Base-by-base conservation (phyloP, 306 rosid species). In the Styphnolobium japonicum region DNA sequence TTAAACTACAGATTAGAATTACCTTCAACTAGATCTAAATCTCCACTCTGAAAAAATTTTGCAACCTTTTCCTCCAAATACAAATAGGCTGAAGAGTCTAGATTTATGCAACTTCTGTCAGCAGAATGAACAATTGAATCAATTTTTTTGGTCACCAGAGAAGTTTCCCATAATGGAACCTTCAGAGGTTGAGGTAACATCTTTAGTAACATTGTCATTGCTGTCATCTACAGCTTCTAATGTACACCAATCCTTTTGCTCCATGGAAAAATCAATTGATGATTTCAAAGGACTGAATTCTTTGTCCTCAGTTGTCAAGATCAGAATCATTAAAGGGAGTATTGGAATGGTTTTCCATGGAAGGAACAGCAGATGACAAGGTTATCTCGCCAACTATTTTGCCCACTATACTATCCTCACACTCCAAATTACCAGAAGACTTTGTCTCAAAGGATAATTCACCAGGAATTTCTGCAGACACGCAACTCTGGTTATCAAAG, bases 1-100 rank as follows among this genome's bases (percentile, higher is more conserved):
- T 36, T 57, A 40, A 74, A 49, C 15, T 27, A 66, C 43, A 43
- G 34, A 34, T 57, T 57, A 8, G 10, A 4, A 25, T 49, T 55
- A 88, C 89, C 95, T 68, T 87, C 87, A 64, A 85, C 66, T 18
- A 75, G 81, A 84, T 87, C 95, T 75, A 87, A 71, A 71, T 83
- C 84, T 80, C 92, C 90, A 75, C 80, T 76, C 63, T 71, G 90
- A 71, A 88, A 75, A 71, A 91, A 88, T 21, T 86, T 87, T 80
- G 82, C 87, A 57, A 79, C 92, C 80, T 85, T 91, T 36, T 83
- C 89, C 70, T 80, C 87, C 71, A 91, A 76, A 57, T 92, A 85
- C 42, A 82, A 75, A 74, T 67, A 58, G 53, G 61, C 51, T 2
- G 81, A 80, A 77, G 73, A 64, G 51, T 85, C 80, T 45, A 51